phyloP scores from a whole-genome alignment of 2,329 filamentous ascomycete genomes.

The Trichothecium sympodiale region DNA sequence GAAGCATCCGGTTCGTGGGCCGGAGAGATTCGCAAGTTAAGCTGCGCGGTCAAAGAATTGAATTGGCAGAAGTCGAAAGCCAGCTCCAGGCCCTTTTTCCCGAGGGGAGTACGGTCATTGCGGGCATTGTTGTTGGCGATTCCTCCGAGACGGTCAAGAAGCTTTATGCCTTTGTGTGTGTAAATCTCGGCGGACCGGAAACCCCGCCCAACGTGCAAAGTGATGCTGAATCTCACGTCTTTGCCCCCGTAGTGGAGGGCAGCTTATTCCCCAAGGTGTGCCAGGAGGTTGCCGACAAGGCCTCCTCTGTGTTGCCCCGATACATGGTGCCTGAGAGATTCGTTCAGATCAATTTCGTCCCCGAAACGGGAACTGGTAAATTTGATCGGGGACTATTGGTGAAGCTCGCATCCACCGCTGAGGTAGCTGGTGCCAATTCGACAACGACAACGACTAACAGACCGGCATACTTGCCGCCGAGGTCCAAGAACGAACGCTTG shows the following conservation, averaged over 20 bases:
- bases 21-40: constrained; percentile 46
- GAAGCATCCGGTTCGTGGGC: constrained; percentile 28
- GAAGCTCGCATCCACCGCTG: too few relatives aligned
- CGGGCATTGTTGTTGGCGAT: too few relatives aligned
- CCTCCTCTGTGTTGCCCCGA: background rate
- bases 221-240: background rate
- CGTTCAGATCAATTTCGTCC: background rate
- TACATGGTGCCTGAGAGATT: background rate
- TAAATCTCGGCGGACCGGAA: background rate
- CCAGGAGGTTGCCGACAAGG: too few relatives aligned
- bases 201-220: too few relatives aligned
- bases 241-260: background rate
- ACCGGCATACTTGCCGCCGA: too few relatives aligned
- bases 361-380: background rate
- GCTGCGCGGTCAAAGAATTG: constrained; percentile 14
- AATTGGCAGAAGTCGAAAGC: background rate
- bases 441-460: too few relatives aligned
- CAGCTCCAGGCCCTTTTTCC: background rate
- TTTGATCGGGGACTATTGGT: background rate
- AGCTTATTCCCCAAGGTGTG: too few relatives aligned
- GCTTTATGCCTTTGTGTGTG: background rate
- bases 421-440: too few relatives aligned
- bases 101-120: background rate
- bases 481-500: too few relatives aligned
- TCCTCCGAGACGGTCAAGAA: background rate